These are phyloP conservation scores for Globisporangium parvum DNA, from an alignment of 352 stramenopile genomes.

Conservation along the genomic window DNA sequence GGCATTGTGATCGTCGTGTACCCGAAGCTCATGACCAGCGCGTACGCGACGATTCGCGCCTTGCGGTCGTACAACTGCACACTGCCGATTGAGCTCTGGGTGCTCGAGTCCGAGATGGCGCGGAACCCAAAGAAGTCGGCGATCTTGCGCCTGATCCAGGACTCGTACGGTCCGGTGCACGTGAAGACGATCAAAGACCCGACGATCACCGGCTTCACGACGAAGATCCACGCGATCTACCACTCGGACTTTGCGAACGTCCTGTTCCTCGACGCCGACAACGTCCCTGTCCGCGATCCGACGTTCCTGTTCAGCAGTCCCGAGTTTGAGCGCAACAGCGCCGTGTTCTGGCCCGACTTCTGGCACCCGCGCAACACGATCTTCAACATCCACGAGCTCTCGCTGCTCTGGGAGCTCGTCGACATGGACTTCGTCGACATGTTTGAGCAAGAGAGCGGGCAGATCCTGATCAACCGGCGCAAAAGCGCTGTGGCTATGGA, in stretches of 20 bases:
- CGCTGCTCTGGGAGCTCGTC: constrained; percentile 60
- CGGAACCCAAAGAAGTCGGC: constrained; percentile 20
- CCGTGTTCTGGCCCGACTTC: constrained; percentile 77
- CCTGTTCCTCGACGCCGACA: constrained; percentile 72
- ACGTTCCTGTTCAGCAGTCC: constrained; percentile 52
- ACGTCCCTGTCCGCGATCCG: constrained; percentile 53
- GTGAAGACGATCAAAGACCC: constrained; percentile 47
- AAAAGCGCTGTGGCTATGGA: constrained; percentile 33
- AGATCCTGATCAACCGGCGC: constrained; percentile 58
- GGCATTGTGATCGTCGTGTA: constrained; percentile 73
- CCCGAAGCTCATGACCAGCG: constrained; percentile 60
- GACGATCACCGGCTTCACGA: constrained; percentile 41
- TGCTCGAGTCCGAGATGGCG: constrained; percentile 36
- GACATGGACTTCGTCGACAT: constrained; percentile 59
- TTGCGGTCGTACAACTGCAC: constrained; percentile 44
- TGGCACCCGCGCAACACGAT: constrained; percentile 68
- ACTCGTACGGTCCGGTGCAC: constrained; percentile 27
- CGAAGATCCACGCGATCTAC: constrained; percentile 66
- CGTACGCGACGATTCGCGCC: constrained; percentile 49
- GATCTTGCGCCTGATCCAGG: constrained; percentile 25
- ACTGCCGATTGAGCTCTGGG: constrained; percentile 72
- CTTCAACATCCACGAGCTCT: constrained; percentile 59
- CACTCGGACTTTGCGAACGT: constrained; percentile 62
- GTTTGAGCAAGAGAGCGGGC: constrained; percentile 77
- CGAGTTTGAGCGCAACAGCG: constrained; percentile 35